Base-by-base conservation (phyloP, 139 green algal genomes). In the Trebouxia sp. region DNA sequence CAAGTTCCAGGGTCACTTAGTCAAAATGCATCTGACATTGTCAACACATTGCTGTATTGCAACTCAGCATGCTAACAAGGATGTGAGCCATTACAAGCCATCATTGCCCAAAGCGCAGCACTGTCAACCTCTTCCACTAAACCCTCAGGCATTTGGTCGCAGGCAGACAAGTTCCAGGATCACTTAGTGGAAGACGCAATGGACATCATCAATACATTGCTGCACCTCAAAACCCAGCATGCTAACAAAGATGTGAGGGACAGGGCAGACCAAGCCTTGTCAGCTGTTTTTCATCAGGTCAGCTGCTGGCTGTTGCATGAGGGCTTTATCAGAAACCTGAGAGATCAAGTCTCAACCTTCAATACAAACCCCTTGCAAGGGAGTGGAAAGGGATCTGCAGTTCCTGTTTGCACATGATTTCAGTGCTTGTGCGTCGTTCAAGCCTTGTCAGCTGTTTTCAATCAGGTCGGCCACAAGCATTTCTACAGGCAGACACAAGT, bases 211-310 rank as follows among this genome's bases (percentile, higher is more conserved):
- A 48, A 82, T n/a, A 42, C n/a, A 26, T 56, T 82, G 56, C 62
- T 67, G 24, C 28, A 35, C 6, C 30, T 82, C 10, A 75, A 65
- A 41, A 42, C 56, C 15, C 39, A 47, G 38, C 38, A 82, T 30
- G 39, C 38, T 56, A 82, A 82, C 77, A 55, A 58, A 35, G 39
- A 76, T 30, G 56, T 82, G 26, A 42, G 77, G 12, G 39, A 45
- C 12, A 26, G 39, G 6, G n/a, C 41, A 4, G 77, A 58, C 32
- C 41, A 55, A n/a, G 56, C 77, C 12, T 8, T 75, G n/a, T 42
- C 39, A 38, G 77, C 77, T 26, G 32, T 42, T 10, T 67, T 76
- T 30, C 77, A 75, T 65, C 32, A 82, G 77, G 56, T 75, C 24
- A n/a, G 41, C 24, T 9, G 50, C 37, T 6, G 20, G 9, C 14